Evolutionary conservation across 176 grass and related monocot genomes (phyloP).

Genomic region (Avena insularis): DNA sequence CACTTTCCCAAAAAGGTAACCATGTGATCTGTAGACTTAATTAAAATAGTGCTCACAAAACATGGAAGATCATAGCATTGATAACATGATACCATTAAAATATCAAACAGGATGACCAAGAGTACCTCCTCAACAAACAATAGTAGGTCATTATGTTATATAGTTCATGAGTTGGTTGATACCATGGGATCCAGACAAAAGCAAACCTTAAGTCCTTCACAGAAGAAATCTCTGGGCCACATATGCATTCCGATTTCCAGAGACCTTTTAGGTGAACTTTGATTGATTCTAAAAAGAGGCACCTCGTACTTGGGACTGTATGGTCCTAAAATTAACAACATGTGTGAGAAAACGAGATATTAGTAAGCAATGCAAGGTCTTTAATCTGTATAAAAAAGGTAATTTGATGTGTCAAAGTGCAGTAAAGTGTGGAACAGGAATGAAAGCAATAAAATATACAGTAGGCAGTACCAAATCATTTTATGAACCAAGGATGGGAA

Average conservation of each 20-base stretch:
- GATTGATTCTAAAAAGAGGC: slow-evolving; percentile 62
- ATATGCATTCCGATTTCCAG: slow-evolving; percentile 88
- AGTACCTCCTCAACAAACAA: not conserved
- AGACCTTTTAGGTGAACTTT: slow-evolving; percentile 78
- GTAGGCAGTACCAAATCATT: slow-evolving; percentile 17
- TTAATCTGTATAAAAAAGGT: slow-evolving; percentile 9
- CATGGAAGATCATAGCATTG: not conserved
- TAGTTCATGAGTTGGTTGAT: not conserved
- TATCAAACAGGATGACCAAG: slow-evolving; percentile 13
- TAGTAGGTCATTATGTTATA: slow-evolving; percentile 23
- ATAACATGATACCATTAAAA: slow-evolving; percentile 11
- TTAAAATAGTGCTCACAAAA: slow-evolving; percentile 7
- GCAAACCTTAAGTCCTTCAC: slow-evolving; percentile 54
- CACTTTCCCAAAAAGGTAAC: not conserved
- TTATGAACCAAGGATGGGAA: slow-evolving; percentile 5
- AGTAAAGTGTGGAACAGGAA: not conserved
- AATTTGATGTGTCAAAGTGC: not conserved
- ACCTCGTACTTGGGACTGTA: slow-evolving; percentile 40
- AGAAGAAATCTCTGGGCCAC: slow-evolving; percentile 51
- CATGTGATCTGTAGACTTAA: slow-evolving; percentile 23
- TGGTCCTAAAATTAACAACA: slow-evolving; percentile 45
- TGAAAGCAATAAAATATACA: slow-evolving; percentile 5
- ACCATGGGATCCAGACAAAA: slow-evolving; percentile 24
- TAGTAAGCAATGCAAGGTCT: slow-evolving; percentile 16
- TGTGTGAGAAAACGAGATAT: slow-evolving; percentile 43